Conservation (phyloP, 2,329 filamentous ascomycete species). For the Dryadomyces quercus-mongolicae region DNA sequence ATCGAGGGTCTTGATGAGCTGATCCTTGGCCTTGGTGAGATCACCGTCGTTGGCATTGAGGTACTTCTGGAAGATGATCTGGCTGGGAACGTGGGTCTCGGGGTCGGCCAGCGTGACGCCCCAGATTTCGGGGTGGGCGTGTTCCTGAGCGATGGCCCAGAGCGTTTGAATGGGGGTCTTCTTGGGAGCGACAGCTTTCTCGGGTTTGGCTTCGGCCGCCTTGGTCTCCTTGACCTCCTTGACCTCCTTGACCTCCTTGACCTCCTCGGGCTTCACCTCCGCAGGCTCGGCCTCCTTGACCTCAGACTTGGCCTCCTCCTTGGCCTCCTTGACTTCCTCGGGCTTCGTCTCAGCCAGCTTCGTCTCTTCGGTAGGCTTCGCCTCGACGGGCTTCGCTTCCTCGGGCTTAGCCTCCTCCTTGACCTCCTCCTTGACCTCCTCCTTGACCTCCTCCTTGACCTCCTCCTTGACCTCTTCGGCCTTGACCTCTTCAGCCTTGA, state of each 20-base stretch:
- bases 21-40: conserved; percentile 58
- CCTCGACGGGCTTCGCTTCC: neutral
- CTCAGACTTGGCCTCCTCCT: neutral
- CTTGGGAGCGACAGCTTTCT: neutral
- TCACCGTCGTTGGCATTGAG: conserved; percentile 80
- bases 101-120: conserved; percentile 55
- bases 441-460: neutral
- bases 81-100: conserved; percentile 54
- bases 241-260: conserved; percentile 5
- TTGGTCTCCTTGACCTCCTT: conserved; percentile 1
- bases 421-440: neutral
- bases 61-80: conserved; percentile 85
- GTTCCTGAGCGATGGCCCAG: conserved; percentile 14
- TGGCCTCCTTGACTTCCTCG: neutral
- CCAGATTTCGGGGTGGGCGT: conserved; percentile 68
- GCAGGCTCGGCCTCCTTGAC: conserved; percentile 2
- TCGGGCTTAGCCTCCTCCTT: neutral
- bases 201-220: neutral
- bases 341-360: too few relatives aligned
- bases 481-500: neutral
- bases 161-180: conserved; percentile 14
- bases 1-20: conserved; percentile 65
- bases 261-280: neutral
- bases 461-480: neutral
- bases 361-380: neutral